Percentiles rank a stretch among this genome's conserved stretches.
These are phyloP conservation scores for Begonia masoniana DNA, from an alignment of 306 rosid genomes.

Conservation along the genomic window DNA sequence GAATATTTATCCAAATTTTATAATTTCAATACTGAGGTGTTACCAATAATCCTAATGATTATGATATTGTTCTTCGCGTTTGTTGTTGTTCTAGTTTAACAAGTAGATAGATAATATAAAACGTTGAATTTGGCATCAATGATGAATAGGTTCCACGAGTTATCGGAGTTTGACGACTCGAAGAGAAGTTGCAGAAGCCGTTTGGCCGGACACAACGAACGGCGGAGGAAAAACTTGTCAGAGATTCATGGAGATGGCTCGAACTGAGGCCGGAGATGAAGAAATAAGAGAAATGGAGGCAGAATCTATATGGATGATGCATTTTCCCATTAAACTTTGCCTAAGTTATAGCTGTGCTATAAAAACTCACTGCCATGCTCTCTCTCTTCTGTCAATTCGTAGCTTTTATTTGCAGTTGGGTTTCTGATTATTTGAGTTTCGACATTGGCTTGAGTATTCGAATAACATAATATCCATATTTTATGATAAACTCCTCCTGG, in stretches of 20 bases:
- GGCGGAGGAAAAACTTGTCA: conserved; percentile 69
- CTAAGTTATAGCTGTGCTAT: background rate
- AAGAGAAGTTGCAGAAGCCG: conserved; percentile 91
- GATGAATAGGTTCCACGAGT: conserved; percentile 51
- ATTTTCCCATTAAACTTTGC: no score
- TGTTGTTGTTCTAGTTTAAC: no score
- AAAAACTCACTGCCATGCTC: conserved; percentile 7
- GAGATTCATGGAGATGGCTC: conserved; percentile 40
- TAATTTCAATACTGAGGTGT: no score
- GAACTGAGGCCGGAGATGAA: conserved; percentile 6
- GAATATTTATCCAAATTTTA: no score
- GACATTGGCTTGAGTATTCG: background rate
- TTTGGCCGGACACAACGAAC: conserved; percentile 85
- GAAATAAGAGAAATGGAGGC: conserved; percentile 1
- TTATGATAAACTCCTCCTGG: no score
- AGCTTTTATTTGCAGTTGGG: background rate
- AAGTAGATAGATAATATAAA: no score
- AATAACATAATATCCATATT: no score
- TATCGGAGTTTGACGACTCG: conserved; percentile 64
- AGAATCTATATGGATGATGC: background rate
- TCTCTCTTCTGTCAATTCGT: conserved; percentile 21
- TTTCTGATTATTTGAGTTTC: background rate
- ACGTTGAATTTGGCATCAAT: no score
- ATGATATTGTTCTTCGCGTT: no score
- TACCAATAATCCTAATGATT: no score